Evolutionary conservation across 805 yeast genomes (phyloP).

Genomic region (Ogataea salicorniae): DNA sequence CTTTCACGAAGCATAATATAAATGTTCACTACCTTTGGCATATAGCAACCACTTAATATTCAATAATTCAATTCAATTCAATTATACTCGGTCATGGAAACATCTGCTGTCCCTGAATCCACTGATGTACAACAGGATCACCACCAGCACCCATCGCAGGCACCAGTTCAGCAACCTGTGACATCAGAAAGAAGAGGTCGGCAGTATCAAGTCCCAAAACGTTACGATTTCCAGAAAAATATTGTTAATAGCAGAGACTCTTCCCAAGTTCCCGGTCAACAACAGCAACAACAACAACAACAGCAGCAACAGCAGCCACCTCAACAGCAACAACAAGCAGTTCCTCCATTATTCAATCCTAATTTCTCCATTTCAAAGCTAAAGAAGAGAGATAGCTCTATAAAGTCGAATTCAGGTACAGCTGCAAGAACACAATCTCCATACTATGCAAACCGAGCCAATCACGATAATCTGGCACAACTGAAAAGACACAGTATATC

Average conservation of each 20-base stretch:
- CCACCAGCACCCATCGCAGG: no score
- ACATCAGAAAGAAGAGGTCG: conserved; percentile 23
- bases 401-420: conserved; percentile 5
- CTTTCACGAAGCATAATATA: no score
- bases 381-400: conserved; percentile 11
- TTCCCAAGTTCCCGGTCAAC: conserved; percentile 5
- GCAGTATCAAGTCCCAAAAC: conserved; percentile 23
- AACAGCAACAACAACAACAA: conserved; percentile 2
- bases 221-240: conserved; percentile 26
- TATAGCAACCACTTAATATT: no score
- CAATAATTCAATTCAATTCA: no score
- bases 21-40: no score
- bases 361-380: conserved; percentile 12
- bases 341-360: conserved; percentile 9
- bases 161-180: not conserved
- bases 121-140: no score
- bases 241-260: conserved; percentile 17
- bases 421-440: conserved; percentile 14
- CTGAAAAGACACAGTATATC: conserved; percentile 22
- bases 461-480: conserved; percentile 4
- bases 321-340: not conserved
- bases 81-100: no score
- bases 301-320: conserved; percentile 5
- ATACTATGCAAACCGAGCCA: not conserved
- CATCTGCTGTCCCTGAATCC: no score